phyloP scores from a whole-genome alignment of 768 basidiomycete species.

The Antrodiella citrinella region DNA sequence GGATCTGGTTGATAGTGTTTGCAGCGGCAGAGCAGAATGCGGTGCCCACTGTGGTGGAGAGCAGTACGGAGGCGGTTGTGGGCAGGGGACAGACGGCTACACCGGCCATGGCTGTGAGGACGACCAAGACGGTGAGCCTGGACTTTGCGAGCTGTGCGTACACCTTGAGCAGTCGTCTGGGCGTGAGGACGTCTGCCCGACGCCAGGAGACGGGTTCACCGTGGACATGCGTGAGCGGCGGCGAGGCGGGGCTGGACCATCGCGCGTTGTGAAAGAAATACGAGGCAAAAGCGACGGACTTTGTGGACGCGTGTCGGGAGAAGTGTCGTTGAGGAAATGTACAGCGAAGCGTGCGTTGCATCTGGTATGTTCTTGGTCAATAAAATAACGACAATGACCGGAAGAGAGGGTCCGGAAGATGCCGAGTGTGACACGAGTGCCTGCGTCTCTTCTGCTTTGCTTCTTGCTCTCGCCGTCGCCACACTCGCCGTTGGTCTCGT shows the following conservation, averaged over 20 bases:
- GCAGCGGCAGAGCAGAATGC: constrained; percentile 88
- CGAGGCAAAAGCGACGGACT: constrained; percentile 31
- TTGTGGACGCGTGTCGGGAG: neutral
- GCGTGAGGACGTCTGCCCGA: constrained; percentile 31
- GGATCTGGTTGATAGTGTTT: constrained; percentile 90
- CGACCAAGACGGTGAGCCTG: constrained; percentile 75
- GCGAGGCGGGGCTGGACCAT: constrained; percentile 29
- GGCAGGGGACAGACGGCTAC: constrained; percentile 90
- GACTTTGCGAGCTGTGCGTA: constrained; percentile 83
- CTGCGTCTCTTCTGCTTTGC: neutral
- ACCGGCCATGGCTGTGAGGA: constrained; percentile 84
- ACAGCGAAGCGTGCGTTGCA: neutral
- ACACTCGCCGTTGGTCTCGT: neutral
- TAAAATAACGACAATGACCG: neutral
- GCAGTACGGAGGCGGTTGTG: constrained; percentile 71
- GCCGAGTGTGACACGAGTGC: neutral
- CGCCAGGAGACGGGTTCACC: constrained; percentile 13
- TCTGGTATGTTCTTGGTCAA: neutral
- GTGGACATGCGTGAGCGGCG: neutral
- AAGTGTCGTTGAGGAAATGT: neutral
- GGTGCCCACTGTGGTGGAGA: constrained; percentile 85
- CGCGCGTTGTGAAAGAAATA: constrained; percentile 60
- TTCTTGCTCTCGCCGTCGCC: neutral
- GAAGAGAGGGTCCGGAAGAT: neutral
- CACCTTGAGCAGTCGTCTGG: constrained; percentile 46